These are phyloP conservation scores for Thielaviopsis musarum DNA, from an alignment of 2,329 filamentous ascomycete species.

Conservation along the genomic window DNA sequence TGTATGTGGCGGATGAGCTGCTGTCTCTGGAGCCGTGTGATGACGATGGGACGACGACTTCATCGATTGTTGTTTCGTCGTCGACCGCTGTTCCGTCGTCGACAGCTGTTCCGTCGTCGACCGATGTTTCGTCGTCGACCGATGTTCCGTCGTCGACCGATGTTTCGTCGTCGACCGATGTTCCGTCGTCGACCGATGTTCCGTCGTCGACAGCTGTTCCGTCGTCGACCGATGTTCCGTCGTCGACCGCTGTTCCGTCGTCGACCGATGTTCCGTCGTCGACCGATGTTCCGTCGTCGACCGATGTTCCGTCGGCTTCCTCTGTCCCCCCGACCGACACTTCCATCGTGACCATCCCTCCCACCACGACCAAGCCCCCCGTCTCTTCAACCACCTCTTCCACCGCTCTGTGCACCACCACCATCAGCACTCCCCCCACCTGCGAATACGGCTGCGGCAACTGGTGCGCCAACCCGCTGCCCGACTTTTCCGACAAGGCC, in stretches of 20 bases:
- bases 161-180: conserved; percentile 10
- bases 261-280: conserved; percentile 13
- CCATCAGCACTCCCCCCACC: conserved; percentile 25
- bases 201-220: conserved; percentile 8
- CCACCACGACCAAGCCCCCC: conserved; percentile 14
- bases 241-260: conserved; percentile 10
- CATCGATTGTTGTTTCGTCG: conserved; percentile 11
- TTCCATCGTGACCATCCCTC: conserved; percentile 14
- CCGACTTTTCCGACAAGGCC: conserved; percentile 26
- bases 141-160: conserved; percentile 8
- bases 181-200: conserved; percentile 13
- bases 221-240: conserved; percentile 13
- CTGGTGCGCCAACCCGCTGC: conserved; percentile 35
- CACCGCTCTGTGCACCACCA: conserved; percentile 30
- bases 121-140: not conserved
- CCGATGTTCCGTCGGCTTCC: too few species aligned
- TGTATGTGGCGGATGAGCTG: conserved; percentile 32
- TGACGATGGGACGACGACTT: conserved; percentile 15
- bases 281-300: too few species aligned
- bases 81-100: conserved; percentile 12
- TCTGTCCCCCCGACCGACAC: too few species aligned
- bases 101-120: conserved; percentile 9
- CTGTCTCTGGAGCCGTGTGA: conserved; percentile 34
- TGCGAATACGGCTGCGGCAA: conserved; percentile 39
- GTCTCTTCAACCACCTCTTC: conserved; percentile 21